Evolutionary conservation across 176 grass and related monocot genomes (phyloP).

Genomic region (Zoysia japonica): DNA sequence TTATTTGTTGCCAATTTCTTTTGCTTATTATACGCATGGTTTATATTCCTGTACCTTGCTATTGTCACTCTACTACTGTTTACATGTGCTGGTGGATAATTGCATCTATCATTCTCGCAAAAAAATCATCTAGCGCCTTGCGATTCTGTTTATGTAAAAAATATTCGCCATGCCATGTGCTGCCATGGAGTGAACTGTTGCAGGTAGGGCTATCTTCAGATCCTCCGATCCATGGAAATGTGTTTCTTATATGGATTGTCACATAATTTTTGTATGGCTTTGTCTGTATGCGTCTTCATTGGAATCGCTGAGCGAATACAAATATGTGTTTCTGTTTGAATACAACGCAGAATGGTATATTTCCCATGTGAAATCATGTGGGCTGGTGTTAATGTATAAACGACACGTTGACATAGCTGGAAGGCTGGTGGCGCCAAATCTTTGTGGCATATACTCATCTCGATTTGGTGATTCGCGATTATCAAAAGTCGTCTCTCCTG

Average conservation of each 20-base stretch:
- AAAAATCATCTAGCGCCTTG: too few relatives aligned
- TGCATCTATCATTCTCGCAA: slow-evolving; percentile 1
- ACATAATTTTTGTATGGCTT: slow-evolving; percentile 5
- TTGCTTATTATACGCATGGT: too few relatives aligned
- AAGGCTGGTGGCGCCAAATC: slow-evolving; percentile 28
- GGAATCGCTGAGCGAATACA: slow-evolving; percentile 1
- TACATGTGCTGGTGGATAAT: slow-evolving; percentile 35
- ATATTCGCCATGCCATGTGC: slow-evolving; percentile 10
- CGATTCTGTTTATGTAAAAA: slow-evolving; percentile 13
- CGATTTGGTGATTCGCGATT: not conserved
- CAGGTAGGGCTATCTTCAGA: slow-evolving; percentile 7
- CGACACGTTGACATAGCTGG: slow-evolving; percentile 20
- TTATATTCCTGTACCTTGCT: not conserved
- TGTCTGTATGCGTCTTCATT: not conserved
- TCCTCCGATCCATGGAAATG: slow-evolving; percentile 21
- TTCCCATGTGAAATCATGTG: not conserved
- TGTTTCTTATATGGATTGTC: not conserved
- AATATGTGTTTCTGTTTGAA: not conserved
- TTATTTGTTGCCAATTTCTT: too few relatives aligned
- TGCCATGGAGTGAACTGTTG: slow-evolving; percentile 36
- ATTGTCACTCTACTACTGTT: slow-evolving; percentile 2
- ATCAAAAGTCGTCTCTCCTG: slow-evolving; percentile 11
- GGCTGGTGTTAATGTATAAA: not conserved
- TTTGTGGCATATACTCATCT: slow-evolving; percentile 25
- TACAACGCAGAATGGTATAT: too few relatives aligned